Evolutionary conservation across 306 rosid genomes (phyloP).

Genomic region (Neltuma alba): DNA sequence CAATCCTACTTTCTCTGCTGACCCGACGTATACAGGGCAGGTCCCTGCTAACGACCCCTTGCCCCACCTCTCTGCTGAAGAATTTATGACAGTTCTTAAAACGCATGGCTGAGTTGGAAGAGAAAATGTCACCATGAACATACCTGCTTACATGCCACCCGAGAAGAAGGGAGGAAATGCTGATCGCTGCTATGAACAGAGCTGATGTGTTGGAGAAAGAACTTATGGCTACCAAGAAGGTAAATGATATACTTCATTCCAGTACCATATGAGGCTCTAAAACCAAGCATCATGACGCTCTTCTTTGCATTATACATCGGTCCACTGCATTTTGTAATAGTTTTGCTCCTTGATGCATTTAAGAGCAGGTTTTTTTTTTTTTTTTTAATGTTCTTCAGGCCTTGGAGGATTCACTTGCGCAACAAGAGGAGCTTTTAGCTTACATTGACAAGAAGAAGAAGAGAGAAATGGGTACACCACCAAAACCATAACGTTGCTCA

Average conservation of each 20-base stretch:
- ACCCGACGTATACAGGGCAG: constrained; percentile 27
- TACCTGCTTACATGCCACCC: constrained; percentile 54
- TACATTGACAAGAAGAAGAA: constrained; percentile 74
- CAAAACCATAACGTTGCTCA: not conserved
- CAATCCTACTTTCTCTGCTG: constrained; percentile 44
- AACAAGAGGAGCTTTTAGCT: constrained; percentile 62
- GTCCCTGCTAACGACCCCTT: constrained; percentile 34
- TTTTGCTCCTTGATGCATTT: not conserved
- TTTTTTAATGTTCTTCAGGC: constrained; percentile 44
- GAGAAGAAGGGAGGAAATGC: constrained; percentile 77
- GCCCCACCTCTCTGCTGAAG: constrained; percentile 47
- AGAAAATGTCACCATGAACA: constrained; percentile 55
- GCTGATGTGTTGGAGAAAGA: constrained; percentile 71
- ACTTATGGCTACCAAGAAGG: constrained; percentile 75
- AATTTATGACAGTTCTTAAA: constrained; percentile 71
- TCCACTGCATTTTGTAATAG: not conserved
- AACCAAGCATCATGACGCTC: not conserved
- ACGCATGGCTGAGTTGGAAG: constrained; percentile 91
- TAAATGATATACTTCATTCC: constrained; percentile 18
- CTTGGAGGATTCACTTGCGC: constrained; percentile 67
- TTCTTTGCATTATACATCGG: not conserved
- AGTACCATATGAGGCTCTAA: not conserved
- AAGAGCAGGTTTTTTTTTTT: too few species aligned
- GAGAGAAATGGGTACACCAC: constrained; percentile 60
- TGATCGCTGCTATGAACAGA: constrained; percentile 54